Evolutionary conservation across 176 grass and related monocot species (phyloP).

Genomic region (Bromus sterilis): DNA sequence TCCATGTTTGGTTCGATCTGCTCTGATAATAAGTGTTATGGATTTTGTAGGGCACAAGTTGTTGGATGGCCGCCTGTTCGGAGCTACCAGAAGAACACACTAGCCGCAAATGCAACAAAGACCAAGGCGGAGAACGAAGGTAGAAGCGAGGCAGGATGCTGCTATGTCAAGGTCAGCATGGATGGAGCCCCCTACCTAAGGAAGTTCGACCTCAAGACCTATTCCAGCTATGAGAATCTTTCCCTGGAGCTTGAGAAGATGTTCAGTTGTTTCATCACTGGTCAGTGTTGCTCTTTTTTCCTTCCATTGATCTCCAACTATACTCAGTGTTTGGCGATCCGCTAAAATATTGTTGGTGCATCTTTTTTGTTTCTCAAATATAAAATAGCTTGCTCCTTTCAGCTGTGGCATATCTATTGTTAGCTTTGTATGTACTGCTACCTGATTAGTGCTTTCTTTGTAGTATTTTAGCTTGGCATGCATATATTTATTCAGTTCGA

Average conservation of each 20-base stretch:
- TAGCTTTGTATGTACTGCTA: too few relatives aligned
- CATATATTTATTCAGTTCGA: too few relatives aligned
- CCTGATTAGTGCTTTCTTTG: too few relatives aligned
- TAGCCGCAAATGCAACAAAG: constrained; percentile 39
- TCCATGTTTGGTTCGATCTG: too few relatives aligned
- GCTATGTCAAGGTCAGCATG: constrained; percentile 72
- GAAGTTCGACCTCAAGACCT: constrained; percentile 71
- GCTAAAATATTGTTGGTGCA: too few relatives aligned
- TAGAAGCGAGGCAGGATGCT: constrained; percentile 36
- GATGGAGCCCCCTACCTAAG: too few relatives aligned
- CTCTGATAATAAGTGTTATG: constrained; percentile 2
- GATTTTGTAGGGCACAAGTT: constrained; percentile 44
- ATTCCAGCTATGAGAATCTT: constrained; percentile 56
- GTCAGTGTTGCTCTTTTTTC: constrained; percentile 16
- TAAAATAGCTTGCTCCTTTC: too few relatives aligned
- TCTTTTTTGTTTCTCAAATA: too few relatives aligned
- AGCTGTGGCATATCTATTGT: too few relatives aligned
- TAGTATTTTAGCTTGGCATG: too few relatives aligned
- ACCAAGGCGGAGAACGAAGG: constrained; percentile 29
- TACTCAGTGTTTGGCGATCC: too few relatives aligned
- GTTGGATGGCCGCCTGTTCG: constrained; percentile 71
- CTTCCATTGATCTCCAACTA: too few relatives aligned
- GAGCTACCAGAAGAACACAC: constrained; percentile 57
- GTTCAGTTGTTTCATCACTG: constrained; percentile 69
- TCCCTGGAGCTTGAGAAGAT: constrained; percentile 62